Base-by-base conservation (phyloP, 805 yeast genomes). In the Ogataea salicorniae region DNA sequence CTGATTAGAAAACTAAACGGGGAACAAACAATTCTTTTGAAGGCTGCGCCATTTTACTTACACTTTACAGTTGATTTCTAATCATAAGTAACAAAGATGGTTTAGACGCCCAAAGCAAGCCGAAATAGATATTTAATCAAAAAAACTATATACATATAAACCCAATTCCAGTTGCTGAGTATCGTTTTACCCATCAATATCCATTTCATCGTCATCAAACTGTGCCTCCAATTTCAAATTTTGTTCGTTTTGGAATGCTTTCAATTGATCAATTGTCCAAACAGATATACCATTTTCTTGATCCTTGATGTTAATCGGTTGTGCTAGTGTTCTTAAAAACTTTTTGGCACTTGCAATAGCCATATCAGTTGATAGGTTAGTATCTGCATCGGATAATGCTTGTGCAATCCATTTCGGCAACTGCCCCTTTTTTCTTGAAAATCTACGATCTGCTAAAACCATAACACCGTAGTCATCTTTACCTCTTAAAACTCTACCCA, bases 391-490 rank as follows among this genome's bases (percentile, higher is more conserved):
- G 14, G 84, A 72, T 43, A 94, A 73, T 1, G 91, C 97, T 62
- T 94, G 98, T 0, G 90, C 85, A 39, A 94, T 94, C 99, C 99
- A 94, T 65, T 88, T 91, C 0, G 99, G 99, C 34, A 94, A 69
- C 65, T 94, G 99, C 39, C 72, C 77, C 58, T 87, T 82, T 68
- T 92, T 94, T 55, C 88, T 77, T 1, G 91, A 78, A 66, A 94
- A 94, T 63, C 99, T 75, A 55, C 96, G 75, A 65, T 94, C 99
- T 0, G 99, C 99, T 51, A 94, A 70, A 39, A 94, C 97, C 99
- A 94, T 94, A 56, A 94, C 86, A 53, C 99, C 99, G 66, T 94
- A 94, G 71, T 94, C 99, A 62, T 94, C 97, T 64, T 94, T 94
- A 55, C 99, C 99, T 71, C 99, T 80, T 53, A 94, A 71, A 46